These are phyloP conservation scores for Pseudoscleropodium purum DNA, from an alignment of 225 moss, liverwort and hornwort genomes.

Conservation along the genomic window DNA sequence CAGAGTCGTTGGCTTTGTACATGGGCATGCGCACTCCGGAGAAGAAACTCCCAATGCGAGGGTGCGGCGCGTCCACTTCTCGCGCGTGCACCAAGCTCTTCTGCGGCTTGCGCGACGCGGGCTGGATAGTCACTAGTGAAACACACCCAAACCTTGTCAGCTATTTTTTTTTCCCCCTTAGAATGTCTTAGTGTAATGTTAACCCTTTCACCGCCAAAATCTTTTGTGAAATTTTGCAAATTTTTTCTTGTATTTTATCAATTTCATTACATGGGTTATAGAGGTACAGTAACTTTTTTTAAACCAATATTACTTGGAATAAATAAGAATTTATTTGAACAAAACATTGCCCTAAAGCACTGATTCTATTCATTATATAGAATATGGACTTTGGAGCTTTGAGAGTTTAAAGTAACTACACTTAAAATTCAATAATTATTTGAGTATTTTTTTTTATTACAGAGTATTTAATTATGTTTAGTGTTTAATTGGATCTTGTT, in stretches of 20 bases:
- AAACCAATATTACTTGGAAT: neutral
- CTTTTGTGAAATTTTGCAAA: neutral
- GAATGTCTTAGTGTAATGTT: no score
- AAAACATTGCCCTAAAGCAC: no score
- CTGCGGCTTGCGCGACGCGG: neutral
- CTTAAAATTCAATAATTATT: neutral
- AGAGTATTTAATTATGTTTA: no score
- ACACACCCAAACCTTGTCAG: neutral
- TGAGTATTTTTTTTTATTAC: neutral
- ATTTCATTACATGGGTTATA: neutral
- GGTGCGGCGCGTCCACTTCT: neutral
- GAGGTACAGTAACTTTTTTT: rapidly evolving
- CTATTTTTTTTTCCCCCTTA: no score
- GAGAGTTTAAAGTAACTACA: no score
- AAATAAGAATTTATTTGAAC: neutral
- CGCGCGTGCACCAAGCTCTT: neutral
- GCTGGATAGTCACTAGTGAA: neutral
- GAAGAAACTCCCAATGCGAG: neutral
- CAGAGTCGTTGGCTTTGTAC: slow-evolving; percentile 30
- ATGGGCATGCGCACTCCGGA: neutral
- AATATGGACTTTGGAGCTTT: neutral
- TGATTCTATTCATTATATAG: no score
- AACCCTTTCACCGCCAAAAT: neutral
- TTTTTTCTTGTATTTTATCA: neutral
- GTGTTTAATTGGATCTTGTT: neutral